phyloP scores from a whole-genome alignment of 1,139 yeast species.

The Geotrichum reessii region DNA sequence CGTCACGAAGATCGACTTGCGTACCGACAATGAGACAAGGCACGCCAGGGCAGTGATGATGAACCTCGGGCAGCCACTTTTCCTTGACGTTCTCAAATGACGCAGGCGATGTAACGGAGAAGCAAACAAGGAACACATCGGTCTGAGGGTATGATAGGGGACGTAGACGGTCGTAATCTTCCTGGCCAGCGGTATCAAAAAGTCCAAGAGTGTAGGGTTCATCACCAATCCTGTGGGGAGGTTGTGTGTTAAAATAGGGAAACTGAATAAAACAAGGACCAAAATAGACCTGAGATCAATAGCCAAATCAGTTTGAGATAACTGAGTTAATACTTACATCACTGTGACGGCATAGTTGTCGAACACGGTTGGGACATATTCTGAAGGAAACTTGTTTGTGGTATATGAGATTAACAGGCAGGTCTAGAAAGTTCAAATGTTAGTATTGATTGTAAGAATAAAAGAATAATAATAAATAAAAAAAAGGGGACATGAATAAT shows the following conservation, averaged over 20 bases:
- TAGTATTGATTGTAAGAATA: no score
- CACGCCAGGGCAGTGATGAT: conserved; percentile 79
- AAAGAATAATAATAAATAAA: conserved; percentile 2
- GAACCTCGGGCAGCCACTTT: conserved; percentile 82
- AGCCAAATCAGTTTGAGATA: neutral
- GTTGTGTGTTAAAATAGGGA: neutral
- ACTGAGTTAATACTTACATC: conserved; percentile 39
- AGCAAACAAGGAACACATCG: conserved; percentile 80
- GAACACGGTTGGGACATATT: conserved; percentile 90
- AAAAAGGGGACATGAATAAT: neutral
- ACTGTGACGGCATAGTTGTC: conserved; percentile 98
- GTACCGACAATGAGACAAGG: conserved; percentile 81
- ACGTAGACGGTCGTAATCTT: conserved; percentile 85
- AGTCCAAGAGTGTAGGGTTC: conserved; percentile 92
- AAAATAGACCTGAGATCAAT: neutral
- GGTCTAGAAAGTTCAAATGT: conserved; percentile 40
- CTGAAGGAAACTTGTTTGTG: conserved; percentile 90
- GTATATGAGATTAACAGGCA: conserved; percentile 87
- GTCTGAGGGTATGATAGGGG: conserved; percentile 92
- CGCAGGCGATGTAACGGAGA: conserved; percentile 76
- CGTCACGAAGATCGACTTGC: conserved; percentile 78
- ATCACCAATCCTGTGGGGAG: conserved; percentile 61
- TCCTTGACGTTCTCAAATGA: conserved; percentile 67
- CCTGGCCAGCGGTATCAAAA: conserved; percentile 98
- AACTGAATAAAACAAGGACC: neutral